These are phyloP conservation scores for Helicocarpus griseus DNA, from an alignment of 2,329 filamentous ascomycete species.

Conservation along the genomic window DNA sequence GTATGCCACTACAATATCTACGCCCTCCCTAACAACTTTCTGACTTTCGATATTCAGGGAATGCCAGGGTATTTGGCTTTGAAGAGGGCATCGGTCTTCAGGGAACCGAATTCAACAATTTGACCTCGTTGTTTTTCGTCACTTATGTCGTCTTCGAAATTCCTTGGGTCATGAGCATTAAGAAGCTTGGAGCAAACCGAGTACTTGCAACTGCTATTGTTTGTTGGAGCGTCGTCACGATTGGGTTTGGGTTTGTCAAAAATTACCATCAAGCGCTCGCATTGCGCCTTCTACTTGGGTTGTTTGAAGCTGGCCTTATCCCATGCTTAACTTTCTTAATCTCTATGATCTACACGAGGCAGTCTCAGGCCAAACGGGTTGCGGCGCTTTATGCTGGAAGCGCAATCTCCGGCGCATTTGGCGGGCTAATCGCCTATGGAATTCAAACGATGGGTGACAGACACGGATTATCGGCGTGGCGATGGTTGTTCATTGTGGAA, in stretches of 20 bases:
- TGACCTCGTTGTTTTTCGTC: constrained; percentile 40
- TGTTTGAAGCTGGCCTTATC: constrained; percentile 43
- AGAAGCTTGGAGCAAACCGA: constrained; percentile 37
- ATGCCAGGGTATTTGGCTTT: constrained; percentile 33
- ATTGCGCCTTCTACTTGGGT: constrained; percentile 40
- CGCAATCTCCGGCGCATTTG: constrained; percentile 45
- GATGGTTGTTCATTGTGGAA: constrained; percentile 42
- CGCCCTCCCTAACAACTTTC: too few species aligned
- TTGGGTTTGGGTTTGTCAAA: constrained; percentile 37
- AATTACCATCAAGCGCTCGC: constrained; percentile 37
- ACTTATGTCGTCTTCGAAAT: constrained; percentile 43
- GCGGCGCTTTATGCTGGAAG: constrained; percentile 45
- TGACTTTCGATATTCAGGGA: constrained; percentile 40
- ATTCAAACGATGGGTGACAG: constrained; percentile 32
- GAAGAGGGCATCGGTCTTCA: not conserved
- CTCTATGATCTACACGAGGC: constrained; percentile 47
- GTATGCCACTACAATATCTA: constrained; percentile 24
- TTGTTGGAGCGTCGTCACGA: constrained; percentile 40
- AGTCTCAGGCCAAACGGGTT: constrained; percentile 50
- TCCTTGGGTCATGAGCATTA: constrained; percentile 42
- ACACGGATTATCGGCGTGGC: constrained; percentile 31
- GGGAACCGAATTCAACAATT: constrained; percentile 24
- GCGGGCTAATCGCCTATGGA: constrained; percentile 46
- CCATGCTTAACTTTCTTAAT: constrained; percentile 40
- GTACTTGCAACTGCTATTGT: constrained; percentile 44